These are phyloP conservation scores for Boletellus emodensis DNA, from an alignment of 768 basidiomycete genomes.

Conservation along the genomic window DNA sequence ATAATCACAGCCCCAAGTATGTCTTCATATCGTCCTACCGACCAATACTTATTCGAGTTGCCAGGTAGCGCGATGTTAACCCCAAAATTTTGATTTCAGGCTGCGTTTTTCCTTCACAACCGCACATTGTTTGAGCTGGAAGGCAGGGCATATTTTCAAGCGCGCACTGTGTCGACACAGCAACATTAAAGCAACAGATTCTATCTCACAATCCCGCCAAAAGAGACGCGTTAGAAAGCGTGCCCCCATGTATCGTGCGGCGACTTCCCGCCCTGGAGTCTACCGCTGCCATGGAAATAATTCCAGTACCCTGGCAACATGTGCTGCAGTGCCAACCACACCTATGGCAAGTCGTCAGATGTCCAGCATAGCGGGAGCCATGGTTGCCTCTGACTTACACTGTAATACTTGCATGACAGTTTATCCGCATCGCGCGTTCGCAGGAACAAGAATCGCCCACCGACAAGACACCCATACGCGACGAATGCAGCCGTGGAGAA, in stretches of 20 bases:
- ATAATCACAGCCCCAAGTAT: too few species aligned
- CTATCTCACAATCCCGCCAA: background rate
- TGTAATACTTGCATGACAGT: conserved; percentile 36
- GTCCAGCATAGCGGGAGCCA: background rate
- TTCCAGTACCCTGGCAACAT: conserved; percentile 36
- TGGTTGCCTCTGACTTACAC: conserved; percentile 23
- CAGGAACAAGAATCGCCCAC: conserved; percentile 29
- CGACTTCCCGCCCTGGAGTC: conserved; percentile 7
- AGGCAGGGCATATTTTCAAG: too few species aligned
- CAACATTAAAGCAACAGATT: too few species aligned
- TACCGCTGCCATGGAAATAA: conserved; percentile 19
- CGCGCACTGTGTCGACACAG: too few species aligned
- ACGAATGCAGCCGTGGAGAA: conserved; percentile 27
- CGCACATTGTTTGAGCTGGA: too few species aligned
- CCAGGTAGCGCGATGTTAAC: too few species aligned
- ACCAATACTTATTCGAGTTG: too few species aligned
- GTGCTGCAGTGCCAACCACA: conserved; percentile 35
- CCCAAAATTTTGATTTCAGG: too few species aligned
- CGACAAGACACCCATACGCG: conserved; percentile 32
- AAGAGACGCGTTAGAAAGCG: conserved; percentile 9
- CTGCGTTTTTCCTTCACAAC: too few species aligned
- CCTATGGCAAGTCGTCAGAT: conserved; percentile 12
- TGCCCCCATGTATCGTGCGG: conserved; percentile 10
- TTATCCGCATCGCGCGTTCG: conserved; percentile 30
- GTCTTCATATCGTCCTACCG: too few species aligned